Base-by-base conservation (phyloP, 2,329 filamentous ascomycete species). In the Penicillium sp. region DNA sequence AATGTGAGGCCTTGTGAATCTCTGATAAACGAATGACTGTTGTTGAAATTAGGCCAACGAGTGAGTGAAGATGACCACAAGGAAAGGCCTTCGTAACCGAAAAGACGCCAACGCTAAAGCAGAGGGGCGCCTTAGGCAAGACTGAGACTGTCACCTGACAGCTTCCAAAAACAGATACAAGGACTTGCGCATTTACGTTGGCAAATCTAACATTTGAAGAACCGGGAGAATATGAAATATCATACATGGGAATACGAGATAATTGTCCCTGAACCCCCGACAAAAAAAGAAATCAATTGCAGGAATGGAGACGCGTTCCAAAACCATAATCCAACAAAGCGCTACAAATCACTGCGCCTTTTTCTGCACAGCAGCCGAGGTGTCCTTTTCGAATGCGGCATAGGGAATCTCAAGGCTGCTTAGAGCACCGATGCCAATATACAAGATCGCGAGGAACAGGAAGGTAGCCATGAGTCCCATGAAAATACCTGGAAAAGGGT, bases 311-410 rank as follows among this genome's bases (percentile, higher is more conserved):
- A 29, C 47, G 40, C 32, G 40, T 39, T 51, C 45, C 47, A 52
- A 35, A 53, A 25, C 48, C 40, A 46, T 25, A 32, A 40, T 38
- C 32, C 52, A 44, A 45, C 25, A 42, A 45, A 41, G 49, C 49
- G 35, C 50, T 47, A 50, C 51, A 42, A 52, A 60, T 63, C 61
- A 82, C 75, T 87, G 82, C 79, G 91, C 75, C 71, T 85, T 96
- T 84, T 92, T 96, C 75, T 95, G 90, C 32, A 88, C 88, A 37
- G 86, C 80, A n/a, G 91, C 90, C 0, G 91, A 90, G 80, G 91
- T 96, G 65, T 97, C 93, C 80, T 96, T 97, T 71, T 95, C 93
- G 71, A 97, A 99, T 2, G 94, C 91, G 60, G 89, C 91, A 72
- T 97, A 97, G 1, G 90, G 89, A 31, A 97, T 90, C 72, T 97